Base-by-base conservation (phyloP, 257 asterid species). In the Echium plantagineum region DNA sequence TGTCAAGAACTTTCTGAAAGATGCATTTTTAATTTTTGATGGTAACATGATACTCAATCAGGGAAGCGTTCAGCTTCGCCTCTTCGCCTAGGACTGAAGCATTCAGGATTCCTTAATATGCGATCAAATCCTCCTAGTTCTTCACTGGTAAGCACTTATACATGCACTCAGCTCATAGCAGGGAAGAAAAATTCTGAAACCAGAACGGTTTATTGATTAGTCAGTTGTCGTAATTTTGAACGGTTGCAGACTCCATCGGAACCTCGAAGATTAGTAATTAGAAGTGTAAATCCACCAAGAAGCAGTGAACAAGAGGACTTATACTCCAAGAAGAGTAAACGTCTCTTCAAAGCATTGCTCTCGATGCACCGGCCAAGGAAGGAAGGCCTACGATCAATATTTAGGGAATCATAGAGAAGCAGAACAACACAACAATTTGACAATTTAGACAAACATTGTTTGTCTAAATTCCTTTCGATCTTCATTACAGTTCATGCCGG, bases 41-140 rank as follows among this genome's bases (percentile, higher is more conserved):
- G 13, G 20, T 55, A 24, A 55, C 6, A 21, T 56, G 28, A 56
- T 21, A 10, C 31, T 10, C 38, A 57, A 32, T 15, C 73, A 84
- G 97, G 82, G 62, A 89, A 71, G 65, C 76, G 73, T 24, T 57
- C 83, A n/a, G 72, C 59, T 66, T 82, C 95, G 26, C 95, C 95
- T 8, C 70, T 74, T 63, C 62, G 71, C 62, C 74, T 80, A 66
- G 21, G 80, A 5, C 63, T 85, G 32, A 73, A 58, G 72, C 85
- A 91, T 10, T 86, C 91, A 3, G 89, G 78, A 67, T 80, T 94
- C 4, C 71, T 57, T 49, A 77, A 72, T 17, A 70, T 59, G 67
- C 69, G 83, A 73, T 72, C 97, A 62, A 60, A 52, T 69, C 77
- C 87, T 65, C 94, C 85, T 6, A 59, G 74, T 60, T 58, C 76